These are phyloP conservation scores for Arabidopsis hybrid DNA, from an alignment of 441 rosid genomes.

Conservation along the genomic window DNA sequence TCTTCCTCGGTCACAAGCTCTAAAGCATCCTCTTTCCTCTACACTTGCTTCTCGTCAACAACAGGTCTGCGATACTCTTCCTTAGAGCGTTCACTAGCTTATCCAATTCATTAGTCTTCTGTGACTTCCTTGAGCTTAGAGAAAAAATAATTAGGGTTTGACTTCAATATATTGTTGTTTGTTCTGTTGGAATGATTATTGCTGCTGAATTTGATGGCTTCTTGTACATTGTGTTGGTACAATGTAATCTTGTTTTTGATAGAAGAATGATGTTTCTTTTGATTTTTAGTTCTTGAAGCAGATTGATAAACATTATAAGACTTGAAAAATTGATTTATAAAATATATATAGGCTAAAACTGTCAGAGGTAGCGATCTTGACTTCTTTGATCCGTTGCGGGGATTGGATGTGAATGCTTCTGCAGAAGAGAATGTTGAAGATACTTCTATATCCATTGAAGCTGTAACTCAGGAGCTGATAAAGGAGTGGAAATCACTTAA, in stretches of 20 bases:
- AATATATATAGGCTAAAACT: slow-evolving; percentile 43
- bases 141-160: background rate
- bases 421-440: slow-evolving; percentile 45
- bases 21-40: slow-evolving; percentile 69
- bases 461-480: slow-evolving; percentile 46
- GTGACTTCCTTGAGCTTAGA: background rate
- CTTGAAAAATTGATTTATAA: background rate
- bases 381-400: slow-evolving; percentile 86
- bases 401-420: slow-evolving; percentile 42
- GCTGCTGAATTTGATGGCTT: slow-evolving; percentile 17
- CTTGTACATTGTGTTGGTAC: background rate
- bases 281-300: background rate
- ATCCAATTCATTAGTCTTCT: slow-evolving; percentile 1
- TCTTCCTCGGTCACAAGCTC: slow-evolving; percentile 62
- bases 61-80: slow-evolving; percentile 45
- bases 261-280: slow-evolving; percentile 7
- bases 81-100: background rate
- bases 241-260: slow-evolving; percentile 7
- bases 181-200: background rate
- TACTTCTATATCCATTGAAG: slow-evolving; percentile 42
- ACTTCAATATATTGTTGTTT: background rate
- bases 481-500: slow-evolving; percentile 85
- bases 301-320: slow-evolving; percentile 1
- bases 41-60: slow-evolving; percentile 46
- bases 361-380: slow-evolving; percentile 46